These are phyloP conservation scores for Dendrobium huoshanense DNA, from an alignment of 106 monocot genomes.

Conservation along the genomic window DNA sequence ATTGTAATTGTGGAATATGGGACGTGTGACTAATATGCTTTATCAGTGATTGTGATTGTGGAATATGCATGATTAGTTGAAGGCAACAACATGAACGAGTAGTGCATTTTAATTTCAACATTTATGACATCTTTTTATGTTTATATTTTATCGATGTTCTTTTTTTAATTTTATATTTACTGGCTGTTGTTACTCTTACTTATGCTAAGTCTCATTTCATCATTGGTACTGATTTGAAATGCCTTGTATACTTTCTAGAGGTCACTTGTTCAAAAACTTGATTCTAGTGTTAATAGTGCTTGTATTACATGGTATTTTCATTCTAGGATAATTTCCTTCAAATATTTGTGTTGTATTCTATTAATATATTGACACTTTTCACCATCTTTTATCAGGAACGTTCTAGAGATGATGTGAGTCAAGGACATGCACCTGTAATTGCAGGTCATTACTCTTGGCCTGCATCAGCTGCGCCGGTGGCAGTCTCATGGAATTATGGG, in stretches of 20 bases:
- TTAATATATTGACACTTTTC: neutral
- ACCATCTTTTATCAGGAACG: constrained; percentile 7
- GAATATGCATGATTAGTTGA: neutral
- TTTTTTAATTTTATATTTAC: neutral
- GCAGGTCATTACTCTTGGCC: constrained; percentile 46
- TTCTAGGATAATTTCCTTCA: neutral
- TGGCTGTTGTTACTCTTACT: neutral
- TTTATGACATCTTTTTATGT: neutral
- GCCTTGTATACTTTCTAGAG: neutral
- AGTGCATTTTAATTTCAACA: neutral
- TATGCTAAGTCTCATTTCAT: neutral
- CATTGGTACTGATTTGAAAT: neutral
- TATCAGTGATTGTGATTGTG: no score
- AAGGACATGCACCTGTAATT: constrained; percentile 33
- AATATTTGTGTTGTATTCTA: neutral
- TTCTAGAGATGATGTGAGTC: constrained; percentile 22
- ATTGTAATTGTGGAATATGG: no score
- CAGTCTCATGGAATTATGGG: constrained; percentile 39
- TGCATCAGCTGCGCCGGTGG: constrained; percentile 27
- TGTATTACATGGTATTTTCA: neutral
- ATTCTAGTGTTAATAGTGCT: neutral
- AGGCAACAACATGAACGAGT: neutral
- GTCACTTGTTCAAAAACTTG: neutral
- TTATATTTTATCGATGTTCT: neutral
- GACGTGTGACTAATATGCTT: no score